Evolutionary conservation across 2,329 filamentous ascomycete genomes (phyloP).

Genomic region (Fusarium sp.): DNA sequence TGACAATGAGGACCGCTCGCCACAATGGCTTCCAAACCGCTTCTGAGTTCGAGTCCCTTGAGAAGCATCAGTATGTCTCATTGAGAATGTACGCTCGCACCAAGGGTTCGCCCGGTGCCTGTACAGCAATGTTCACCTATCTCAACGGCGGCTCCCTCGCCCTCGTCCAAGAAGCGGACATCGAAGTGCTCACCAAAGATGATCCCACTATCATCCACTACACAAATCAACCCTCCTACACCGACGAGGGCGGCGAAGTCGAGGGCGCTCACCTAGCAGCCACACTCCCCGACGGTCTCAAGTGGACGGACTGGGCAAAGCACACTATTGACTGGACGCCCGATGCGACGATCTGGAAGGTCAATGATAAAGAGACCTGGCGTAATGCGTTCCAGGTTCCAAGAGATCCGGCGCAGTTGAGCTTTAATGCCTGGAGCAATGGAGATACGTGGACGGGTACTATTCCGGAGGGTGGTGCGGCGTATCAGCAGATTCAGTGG

Average conservation of each 20-base stretch:
- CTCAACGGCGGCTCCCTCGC: constrained; percentile 47
- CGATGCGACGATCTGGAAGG: constrained; percentile 63
- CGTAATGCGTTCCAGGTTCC: constrained; percentile 65
- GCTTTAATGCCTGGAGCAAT: constrained; percentile 69
- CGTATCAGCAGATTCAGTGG: constrained; percentile 69
- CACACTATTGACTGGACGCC: constrained; percentile 69
- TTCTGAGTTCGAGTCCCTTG: constrained; percentile 57
- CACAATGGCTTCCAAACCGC: constrained; percentile 55
- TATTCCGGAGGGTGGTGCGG: constrained; percentile 60
- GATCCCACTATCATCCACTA: constrained; percentile 58
- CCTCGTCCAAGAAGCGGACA: constrained; percentile 60
- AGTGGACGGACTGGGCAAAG: constrained; percentile 64
- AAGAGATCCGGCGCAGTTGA: constrained; percentile 58
- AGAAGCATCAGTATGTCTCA: constrained; percentile 43
- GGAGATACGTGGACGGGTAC: constrained; percentile 66
- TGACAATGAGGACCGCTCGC: constrained; percentile 59
- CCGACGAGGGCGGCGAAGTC: constrained; percentile 55
- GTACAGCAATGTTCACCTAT: constrained; percentile 64
- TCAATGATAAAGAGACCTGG: constrained; percentile 60
- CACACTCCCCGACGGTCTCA: constrained; percentile 53
- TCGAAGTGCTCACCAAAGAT: constrained; percentile 61
- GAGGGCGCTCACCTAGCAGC: constrained; percentile 56
- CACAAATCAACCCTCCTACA: constrained; percentile 68
- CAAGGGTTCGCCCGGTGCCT: constrained; percentile 57
- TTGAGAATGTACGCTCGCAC: constrained; percentile 61